Evolutionary conservation across 2,329 filamentous ascomycete species (phyloP).

Genomic region (Rhynchosporium graminicola): DNA sequence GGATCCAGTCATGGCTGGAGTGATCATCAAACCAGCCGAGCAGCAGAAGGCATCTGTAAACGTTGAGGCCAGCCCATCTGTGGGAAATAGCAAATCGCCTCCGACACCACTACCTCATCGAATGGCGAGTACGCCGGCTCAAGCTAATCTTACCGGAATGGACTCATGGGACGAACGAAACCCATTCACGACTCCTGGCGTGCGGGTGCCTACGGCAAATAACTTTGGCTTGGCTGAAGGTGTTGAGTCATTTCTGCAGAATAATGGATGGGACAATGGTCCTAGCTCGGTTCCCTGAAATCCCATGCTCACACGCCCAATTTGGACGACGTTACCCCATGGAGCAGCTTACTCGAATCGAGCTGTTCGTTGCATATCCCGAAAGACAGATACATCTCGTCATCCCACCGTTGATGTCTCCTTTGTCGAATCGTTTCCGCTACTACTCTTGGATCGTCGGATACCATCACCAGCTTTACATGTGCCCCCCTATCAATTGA

Average conservation of each 20-base stretch:
- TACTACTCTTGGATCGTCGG: too few relatives aligned
- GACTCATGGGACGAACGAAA: neutral
- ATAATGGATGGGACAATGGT: constrained; percentile 15
- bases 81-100: neutral
- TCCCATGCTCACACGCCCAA: too few relatives aligned
- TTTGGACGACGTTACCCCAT: neutral
- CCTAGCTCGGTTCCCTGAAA: neutral
- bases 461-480: neutral
- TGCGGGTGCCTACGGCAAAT: neutral
- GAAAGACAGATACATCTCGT: too few relatives aligned
- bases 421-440: too few relatives aligned
- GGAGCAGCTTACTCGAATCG: neutral
- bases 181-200: constrained; percentile 1
- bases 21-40: neutral
- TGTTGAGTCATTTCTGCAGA: constrained; percentile 8
- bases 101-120: constrained; percentile 23
- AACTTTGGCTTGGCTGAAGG: constrained; percentile 2
- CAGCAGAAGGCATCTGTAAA: neutral
- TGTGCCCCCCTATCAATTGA: too few relatives aligned
- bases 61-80: neutral
- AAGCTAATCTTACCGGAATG: neutral
- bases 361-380: neutral
- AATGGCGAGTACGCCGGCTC: constrained; percentile 3
- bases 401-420: too few relatives aligned
- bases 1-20: neutral